Percentiles rank a stretch among this genome's conserved stretches.
phyloP scores from a whole-genome alignment of 768 basidiomycete genomes.

The Collybia sordida region DNA sequence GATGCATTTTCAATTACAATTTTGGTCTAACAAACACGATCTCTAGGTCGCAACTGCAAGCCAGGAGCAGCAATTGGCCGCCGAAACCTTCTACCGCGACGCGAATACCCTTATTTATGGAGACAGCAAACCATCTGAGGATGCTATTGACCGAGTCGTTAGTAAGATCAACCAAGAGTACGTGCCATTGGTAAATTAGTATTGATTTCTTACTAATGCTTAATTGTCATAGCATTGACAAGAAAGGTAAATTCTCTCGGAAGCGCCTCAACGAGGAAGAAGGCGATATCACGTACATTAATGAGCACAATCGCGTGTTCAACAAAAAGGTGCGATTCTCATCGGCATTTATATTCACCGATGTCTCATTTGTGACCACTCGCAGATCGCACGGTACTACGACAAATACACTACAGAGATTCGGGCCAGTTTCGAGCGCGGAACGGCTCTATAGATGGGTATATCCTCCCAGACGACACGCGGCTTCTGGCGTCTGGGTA shows the following conservation, averaged over 20 bases:
- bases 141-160: slow-evolving; percentile 91
- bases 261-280: slow-evolving; percentile 90
- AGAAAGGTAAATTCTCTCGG: slow-evolving; percentile 86
- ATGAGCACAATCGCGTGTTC: slow-evolving; percentile 96
- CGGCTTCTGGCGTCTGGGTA: no score
- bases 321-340: slow-evolving; percentile 79
- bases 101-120: slow-evolving; percentile 92
- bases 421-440: slow-evolving; percentile 95
- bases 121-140: slow-evolving; percentile 93
- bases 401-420: slow-evolving; percentile 98
- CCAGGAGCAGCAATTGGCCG: slow-evolving; percentile 66
- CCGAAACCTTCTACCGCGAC: slow-evolving; percentile 88
- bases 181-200: slow-evolving; percentile 30
- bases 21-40: slow-evolving; percentile 8
- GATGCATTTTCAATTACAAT: neutral
- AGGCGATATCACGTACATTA: slow-evolving; percentile 98
- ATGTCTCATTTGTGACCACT: slow-evolving; percentile 1
- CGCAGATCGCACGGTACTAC: slow-evolving; percentile 89
- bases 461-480: no score
- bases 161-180: slow-evolving; percentile 92
- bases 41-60: slow-evolving; percentile 50
- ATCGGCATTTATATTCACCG: neutral
- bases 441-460: slow-evolving; percentile 71
- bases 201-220: slow-evolving; percentile 3
- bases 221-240: slow-evolving; percentile 64